Conservation (phyloP, 139 green algal species). For the Spirogloea muscicola region DNA sequence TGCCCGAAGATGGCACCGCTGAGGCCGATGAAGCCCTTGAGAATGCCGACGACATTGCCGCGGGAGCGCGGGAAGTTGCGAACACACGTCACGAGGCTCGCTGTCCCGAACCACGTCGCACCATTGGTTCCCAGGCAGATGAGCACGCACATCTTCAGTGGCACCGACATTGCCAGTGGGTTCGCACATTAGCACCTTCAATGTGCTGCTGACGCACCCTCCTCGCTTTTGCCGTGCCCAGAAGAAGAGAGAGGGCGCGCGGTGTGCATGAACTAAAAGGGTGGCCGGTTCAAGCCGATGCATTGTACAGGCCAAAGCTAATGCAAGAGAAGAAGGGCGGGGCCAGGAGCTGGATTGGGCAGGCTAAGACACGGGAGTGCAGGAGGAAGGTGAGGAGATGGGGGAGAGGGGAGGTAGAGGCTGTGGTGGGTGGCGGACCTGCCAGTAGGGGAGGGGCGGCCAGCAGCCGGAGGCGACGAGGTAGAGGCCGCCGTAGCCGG, state of each 20-base stretch:
- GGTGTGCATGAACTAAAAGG: too few species aligned
- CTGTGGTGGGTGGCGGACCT: neutral
- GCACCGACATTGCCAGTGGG: neutral
- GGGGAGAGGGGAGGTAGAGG: neutral
- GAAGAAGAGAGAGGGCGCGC: too few species aligned
- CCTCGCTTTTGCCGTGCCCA: too few species aligned
- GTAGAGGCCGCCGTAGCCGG: constrained; percentile 27
- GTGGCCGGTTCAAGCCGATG: too few species aligned
- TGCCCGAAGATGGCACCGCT: constrained; percentile 34
- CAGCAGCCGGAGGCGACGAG: neutral
- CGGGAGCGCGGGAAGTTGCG: constrained; percentile 75
- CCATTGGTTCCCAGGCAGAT: constrained; percentile 17
- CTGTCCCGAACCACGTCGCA: constrained; percentile 20
- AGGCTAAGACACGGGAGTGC: neutral
- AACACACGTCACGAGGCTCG: constrained; percentile 17
- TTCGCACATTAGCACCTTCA: too few species aligned
- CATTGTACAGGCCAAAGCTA: too few species aligned
- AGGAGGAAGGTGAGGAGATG: neutral
- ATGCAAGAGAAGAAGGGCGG: too few species aligned
- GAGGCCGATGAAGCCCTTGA: constrained; percentile 63
- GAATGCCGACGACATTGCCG: constrained; percentile 71
- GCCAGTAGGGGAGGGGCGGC: constrained; percentile 23
- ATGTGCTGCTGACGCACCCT: too few species aligned
- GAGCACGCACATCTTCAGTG: constrained; percentile 9
- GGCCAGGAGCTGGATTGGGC: too few species aligned